Conservation (phyloP, 257 asterid genomes). For the Plectranthus barbatus region DNA sequence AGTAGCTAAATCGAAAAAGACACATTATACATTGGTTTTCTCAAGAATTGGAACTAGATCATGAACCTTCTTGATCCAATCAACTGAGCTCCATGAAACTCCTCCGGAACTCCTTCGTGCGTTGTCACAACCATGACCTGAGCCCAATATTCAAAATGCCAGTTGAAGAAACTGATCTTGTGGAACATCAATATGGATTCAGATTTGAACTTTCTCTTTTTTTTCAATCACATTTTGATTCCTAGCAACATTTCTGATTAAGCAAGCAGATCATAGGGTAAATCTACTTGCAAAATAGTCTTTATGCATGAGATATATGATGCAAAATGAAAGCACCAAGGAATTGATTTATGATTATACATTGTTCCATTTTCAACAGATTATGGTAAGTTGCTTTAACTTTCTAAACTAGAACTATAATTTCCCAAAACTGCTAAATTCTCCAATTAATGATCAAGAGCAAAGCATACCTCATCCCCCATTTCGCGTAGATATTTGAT, state of each 20-base stretch:
- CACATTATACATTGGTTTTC: not conserved
- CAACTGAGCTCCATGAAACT: slow-evolving; percentile 89
- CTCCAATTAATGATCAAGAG: not conserved
- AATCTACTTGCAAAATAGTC: too few species aligned
- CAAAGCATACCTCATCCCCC: slow-evolving; percentile 91
- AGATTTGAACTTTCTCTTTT: not conserved
- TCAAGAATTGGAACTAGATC: not conserved
- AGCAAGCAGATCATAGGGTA: not conserved
- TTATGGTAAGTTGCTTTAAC: not conserved
- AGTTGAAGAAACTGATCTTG: slow-evolving; percentile 2
- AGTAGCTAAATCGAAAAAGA: not conserved
- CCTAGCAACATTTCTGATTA: not conserved
- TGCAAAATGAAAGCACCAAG: too few species aligned
- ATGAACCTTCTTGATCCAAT: slow-evolving; percentile 86
- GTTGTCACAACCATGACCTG: slow-evolving; percentile 99
- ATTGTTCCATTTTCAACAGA: not conserved
- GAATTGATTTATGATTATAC: too few species aligned
- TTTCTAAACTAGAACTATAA: not conserved
- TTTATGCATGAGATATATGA: too few species aligned
- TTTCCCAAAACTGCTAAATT: not conserved
- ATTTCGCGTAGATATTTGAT: slow-evolving; percentile 89
- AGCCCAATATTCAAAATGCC: slow-evolving; percentile 7
- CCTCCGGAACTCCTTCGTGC: slow-evolving; percentile 95
- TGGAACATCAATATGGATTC: not conserved
- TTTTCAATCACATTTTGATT: not conserved